Base-by-base conservation (phyloP, 2,329 filamentous ascomycete species). In the Epichloe sibirici region DNA sequence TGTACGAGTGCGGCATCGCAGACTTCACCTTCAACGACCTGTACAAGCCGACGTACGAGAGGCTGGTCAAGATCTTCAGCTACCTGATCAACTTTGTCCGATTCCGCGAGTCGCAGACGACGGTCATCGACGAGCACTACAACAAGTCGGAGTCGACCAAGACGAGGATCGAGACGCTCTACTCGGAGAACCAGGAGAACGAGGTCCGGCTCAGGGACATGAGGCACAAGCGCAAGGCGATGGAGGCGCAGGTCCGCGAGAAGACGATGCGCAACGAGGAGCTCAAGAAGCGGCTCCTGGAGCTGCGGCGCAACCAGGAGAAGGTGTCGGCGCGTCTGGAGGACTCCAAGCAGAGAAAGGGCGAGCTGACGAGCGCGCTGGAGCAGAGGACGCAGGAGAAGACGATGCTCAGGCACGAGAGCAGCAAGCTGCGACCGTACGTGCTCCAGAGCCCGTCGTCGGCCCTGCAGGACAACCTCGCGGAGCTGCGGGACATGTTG, bases 41-140 rank as follows among this genome's bases (percentile, higher is more conserved):
- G 5, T 91, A 94, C 66, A 86, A 86, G 66, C 93, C 93, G 15
- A 95, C 89, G 1, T 88, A 94, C 65, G 86, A 88, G 53, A 86
- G 93, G 45, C 78, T 97, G 13, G 86, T 91, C 63, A 95, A 93
- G 72, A 94, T 97, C 63, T 93, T 98, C 67, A 95, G 88, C 58
- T 96, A 96, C 69, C 81, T 97, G 57, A 98, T 98, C 74, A 98
- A 98, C 71, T 98, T 98, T 69, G 90, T 97, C 59, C 84, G 93
- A 51, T 98, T 97, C 71, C 86, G 93, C 61, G 90, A 96, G 71
- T 90, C 86, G 56, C 91, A 97, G 69, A 94, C 90, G 1, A 74
- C 76, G 40, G 82, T 93, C 34, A 95, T 97, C 57, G 90, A 96
- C 66, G 82, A 94, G 66, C 87, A 97, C 70, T 93, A 93, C 73